Evolutionary conservation across 169 alveolate species (phyloP).

Genomic region (Theileria orientalis): DNA sequence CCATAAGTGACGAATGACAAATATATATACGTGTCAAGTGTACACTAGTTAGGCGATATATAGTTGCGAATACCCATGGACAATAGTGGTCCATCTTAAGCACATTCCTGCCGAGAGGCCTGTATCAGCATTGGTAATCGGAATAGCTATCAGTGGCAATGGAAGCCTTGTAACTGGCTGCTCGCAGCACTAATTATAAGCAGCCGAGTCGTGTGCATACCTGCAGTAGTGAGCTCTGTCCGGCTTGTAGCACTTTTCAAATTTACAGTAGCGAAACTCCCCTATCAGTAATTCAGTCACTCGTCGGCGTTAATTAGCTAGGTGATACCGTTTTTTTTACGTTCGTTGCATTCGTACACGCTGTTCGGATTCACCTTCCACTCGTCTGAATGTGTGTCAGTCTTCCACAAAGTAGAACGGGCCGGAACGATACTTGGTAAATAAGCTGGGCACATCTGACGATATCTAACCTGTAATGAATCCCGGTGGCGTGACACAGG

Average conservation of each 20-base stretch:
- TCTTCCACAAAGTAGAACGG: no score
- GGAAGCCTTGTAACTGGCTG: no score
- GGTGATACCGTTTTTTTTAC: constrained; percentile 51
- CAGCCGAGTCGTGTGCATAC: no score
- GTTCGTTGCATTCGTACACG: constrained; percentile 49
- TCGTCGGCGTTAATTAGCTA: no score
- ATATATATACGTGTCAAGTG: not conserved
- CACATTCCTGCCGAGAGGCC: constrained; percentile 61
- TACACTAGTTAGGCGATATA: not conserved
- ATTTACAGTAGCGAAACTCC: constrained; percentile 55
- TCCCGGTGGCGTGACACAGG: constrained; percentile 59
- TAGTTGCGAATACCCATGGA: constrained; percentile 47
- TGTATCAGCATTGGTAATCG: constrained; percentile 5
- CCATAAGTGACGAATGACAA: not conserved
- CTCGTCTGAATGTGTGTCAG: constrained; percentile 1
- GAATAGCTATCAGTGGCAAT: no score
- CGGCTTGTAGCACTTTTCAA: constrained; percentile 59
- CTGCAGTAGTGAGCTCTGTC: constrained; percentile 54
- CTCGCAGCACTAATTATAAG: not conserved
- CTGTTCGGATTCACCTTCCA: constrained; percentile 39
- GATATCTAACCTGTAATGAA: constrained; percentile 55
- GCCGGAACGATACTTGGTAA: no score
- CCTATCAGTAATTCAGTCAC: constrained; percentile 7
- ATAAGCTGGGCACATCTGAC: no score
- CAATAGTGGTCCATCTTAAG: constrained; percentile 67